Conservation (phyloP, 768 basidiomycete species). For the Exidia glandulosa region DNA sequence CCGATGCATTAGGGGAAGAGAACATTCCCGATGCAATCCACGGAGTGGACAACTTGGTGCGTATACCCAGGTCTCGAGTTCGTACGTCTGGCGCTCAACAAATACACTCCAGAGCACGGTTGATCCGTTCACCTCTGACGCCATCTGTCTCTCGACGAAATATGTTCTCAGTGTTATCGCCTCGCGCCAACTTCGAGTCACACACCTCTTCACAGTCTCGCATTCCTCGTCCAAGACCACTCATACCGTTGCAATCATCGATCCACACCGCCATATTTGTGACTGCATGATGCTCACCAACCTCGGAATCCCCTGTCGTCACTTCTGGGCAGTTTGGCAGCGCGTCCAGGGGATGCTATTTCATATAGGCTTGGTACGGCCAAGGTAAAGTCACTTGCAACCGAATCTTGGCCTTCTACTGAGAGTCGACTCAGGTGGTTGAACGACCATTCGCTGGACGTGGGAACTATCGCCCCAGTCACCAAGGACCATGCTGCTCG, state of each 20-base stretch:
- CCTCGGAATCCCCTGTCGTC: slow-evolving; percentile 23
- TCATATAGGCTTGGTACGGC: slow-evolving; percentile 16
- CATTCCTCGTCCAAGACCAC: slow-evolving; percentile 10
- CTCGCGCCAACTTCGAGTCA: slow-evolving; percentile 11
- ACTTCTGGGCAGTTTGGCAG: slow-evolving; percentile 18
- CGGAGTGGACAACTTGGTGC: not conserved
- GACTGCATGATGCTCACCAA: slow-evolving; percentile 27
- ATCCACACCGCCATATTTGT: slow-evolving; percentile 19
- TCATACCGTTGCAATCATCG: slow-evolving; percentile 19
- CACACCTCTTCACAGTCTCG: slow-evolving; percentile 15
- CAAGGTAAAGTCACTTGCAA: slow-evolving; percentile 11
- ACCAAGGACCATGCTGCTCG: not conserved
- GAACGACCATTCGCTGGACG: not conserved
- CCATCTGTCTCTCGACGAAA: slow-evolving; percentile 15
- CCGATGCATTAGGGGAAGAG: too few relatives aligned
- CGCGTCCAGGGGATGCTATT: slow-evolving; percentile 15
- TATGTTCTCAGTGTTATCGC: slow-evolving; percentile 18
- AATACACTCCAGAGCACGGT: slow-evolving; percentile 1
- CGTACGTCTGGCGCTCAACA: too few relatives aligned
- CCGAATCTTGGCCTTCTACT: not conserved
- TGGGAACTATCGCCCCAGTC: not conserved
- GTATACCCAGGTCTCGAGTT: too few relatives aligned
- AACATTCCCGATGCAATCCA: not conserved
- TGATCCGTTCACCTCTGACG: slow-evolving; percentile 21
- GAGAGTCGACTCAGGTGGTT: not conserved